These are phyloP conservation scores for Arthroderma uncinatum DNA, from an alignment of 2,329 filamentous ascomycete species.

Conservation along the genomic window DNA sequence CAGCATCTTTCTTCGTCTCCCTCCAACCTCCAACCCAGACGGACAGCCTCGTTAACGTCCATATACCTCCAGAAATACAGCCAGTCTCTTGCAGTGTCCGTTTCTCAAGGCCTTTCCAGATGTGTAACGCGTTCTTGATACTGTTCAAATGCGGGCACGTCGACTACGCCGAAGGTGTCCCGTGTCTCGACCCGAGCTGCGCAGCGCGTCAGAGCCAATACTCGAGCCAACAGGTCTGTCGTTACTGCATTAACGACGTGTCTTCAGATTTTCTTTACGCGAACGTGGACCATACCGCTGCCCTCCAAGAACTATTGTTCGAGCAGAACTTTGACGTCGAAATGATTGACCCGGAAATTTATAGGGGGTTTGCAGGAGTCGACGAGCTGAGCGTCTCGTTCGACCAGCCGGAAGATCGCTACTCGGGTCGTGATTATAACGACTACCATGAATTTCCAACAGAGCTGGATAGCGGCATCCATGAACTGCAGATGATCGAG, in stretches of 20 bases:
- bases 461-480: neutral
- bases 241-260: neutral
- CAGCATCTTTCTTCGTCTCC: neutral
- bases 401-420: neutral
- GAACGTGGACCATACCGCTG: neutral
- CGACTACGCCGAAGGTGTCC: neutral
- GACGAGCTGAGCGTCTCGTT: neutral
- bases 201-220: neutral
- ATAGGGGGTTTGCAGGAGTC: neutral
- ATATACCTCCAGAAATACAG: neutral
- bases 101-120: neutral
- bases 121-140: neutral
- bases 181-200: neutral
- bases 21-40: neutral
- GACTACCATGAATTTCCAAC: neutral
- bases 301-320: neutral
- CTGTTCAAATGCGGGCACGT: neutral
- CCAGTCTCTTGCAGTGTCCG: neutral
- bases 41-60: neutral
- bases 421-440: neutral
- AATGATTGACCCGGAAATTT: neutral
- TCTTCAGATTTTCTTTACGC: neutral
- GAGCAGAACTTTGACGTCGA: neutral
- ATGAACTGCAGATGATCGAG: neutral
- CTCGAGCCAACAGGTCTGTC: neutral